A percentile compares a stretch with the other conserved stretches of the same genome.
phyloP scores from a whole-genome alignment of 495 filamentous ascomycete species.

The Podospora bellae-mahoneyi region DNA sequence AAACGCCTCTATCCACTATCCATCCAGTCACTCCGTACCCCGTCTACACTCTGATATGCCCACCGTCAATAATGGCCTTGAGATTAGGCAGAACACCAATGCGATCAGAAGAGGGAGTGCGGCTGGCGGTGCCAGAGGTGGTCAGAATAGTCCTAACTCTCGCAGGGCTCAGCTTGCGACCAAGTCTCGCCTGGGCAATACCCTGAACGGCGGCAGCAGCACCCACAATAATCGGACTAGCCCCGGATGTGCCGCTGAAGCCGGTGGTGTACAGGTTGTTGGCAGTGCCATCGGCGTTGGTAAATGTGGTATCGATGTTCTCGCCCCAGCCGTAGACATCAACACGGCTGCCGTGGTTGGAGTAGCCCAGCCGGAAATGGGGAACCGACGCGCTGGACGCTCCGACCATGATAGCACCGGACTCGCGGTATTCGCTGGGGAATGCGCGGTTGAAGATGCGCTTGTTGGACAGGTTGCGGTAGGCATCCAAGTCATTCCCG shows the following conservation, averaged over 20 bases:
- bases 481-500: conserved; percentile 19
- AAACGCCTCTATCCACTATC: neutral
- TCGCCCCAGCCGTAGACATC: conserved; percentile 23
- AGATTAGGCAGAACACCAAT: conserved; percentile 19
- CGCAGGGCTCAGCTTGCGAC: conserved; percentile 14
- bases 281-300: neutral
- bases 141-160: conserved; percentile 14
- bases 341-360: conserved; percentile 22
- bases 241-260: conserved; percentile 24
- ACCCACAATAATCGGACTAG: conserved; percentile 20
- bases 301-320: conserved; percentile 17
- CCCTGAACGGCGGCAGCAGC: conserved; percentile 20
- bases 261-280: conserved; percentile 13
- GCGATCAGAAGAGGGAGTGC: conserved; percentile 7
- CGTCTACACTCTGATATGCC: neutral
- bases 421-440: conserved; percentile 21
- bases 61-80: conserved; percentile 13
- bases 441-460: conserved; percentile 17
- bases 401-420: conserved; percentile 24
- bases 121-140: conserved; percentile 12
- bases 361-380: conserved; percentile 13
- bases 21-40: neutral
- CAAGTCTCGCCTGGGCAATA: conserved; percentile 10
- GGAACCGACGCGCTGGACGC: conserved; percentile 9
- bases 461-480: conserved; percentile 12